These are phyloP conservation scores for Ophiostoma sp. DNA, from an alignment of 2,329 filamentous ascomycete species.

Conservation along the genomic window DNA sequence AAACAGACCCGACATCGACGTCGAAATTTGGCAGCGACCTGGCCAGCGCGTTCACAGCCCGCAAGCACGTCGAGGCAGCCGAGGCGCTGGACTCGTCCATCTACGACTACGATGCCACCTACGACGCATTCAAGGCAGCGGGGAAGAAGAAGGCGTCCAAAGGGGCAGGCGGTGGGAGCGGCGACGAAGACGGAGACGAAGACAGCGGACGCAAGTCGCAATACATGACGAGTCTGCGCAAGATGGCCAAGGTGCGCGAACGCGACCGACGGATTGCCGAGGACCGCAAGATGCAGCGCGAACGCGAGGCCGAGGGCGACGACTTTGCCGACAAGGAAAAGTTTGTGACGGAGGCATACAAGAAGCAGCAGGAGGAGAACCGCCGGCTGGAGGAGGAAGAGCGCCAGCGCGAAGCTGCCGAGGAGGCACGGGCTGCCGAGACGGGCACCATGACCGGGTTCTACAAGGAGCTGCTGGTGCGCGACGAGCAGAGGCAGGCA, in stretches of 20 bases:
- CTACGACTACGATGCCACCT: slow-evolving; percentile 81
- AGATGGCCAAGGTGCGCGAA: slow-evolving; percentile 69
- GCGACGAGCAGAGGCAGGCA: slow-evolving; percentile 63
- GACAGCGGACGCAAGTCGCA: slow-evolving; percentile 62
- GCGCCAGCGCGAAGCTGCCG: slow-evolving; percentile 56
- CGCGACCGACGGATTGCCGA: slow-evolving; percentile 72
- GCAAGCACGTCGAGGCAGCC: slow-evolving; percentile 60
- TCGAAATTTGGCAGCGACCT: slow-evolving; percentile 60
- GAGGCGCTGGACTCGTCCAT: slow-evolving; percentile 65
- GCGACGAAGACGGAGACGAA: slow-evolving; percentile 52
- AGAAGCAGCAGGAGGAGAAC: slow-evolving; percentile 73
- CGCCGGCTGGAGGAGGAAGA: slow-evolving; percentile 66
- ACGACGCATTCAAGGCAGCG: slow-evolving; percentile 67
- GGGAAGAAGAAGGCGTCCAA: slow-evolving; percentile 41
- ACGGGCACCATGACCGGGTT: slow-evolving; percentile 63
- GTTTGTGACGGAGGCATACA: slow-evolving; percentile 80
- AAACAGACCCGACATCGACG: slow-evolving; percentile 30
- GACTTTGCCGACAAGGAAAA: slow-evolving; percentile 78
- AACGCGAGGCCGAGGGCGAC: slow-evolving; percentile 74
- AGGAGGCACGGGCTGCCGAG: slow-evolving; percentile 58
- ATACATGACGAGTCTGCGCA: slow-evolving; percentile 71
- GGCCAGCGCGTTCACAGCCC: slow-evolving; percentile 58
- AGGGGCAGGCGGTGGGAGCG: slow-evolving; percentile 50
- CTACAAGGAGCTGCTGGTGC: slow-evolving; percentile 67
- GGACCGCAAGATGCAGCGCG: slow-evolving; percentile 72